Conservation (phyloP, 2,329 filamentous ascomycete genomes). For the Zalaria sp. region DNA sequence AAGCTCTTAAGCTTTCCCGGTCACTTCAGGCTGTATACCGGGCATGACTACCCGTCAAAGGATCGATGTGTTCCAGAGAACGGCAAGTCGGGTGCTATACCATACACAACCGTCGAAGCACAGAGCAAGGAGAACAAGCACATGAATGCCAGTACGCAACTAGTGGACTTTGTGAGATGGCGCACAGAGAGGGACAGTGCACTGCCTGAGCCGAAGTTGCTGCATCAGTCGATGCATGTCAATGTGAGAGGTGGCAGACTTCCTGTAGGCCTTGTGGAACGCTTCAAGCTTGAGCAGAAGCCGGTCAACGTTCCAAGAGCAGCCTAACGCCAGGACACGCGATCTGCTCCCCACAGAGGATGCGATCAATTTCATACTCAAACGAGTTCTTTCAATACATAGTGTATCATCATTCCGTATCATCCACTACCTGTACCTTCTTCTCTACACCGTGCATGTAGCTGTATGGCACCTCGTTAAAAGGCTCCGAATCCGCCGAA, state of each 20-base stretch:
- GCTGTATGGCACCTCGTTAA: too few relatives aligned
- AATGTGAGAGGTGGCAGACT: constrained; percentile 1
- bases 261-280: background rate
- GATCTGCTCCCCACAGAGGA: too few relatives aligned
- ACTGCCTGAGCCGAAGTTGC: constrained; percentile 18
- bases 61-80: constrained; percentile 4
- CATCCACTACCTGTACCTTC: too few relatives aligned
- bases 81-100: constrained; percentile 8
- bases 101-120: constrained; percentile 20
- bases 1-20: constrained; percentile 16
- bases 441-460: too few relatives aligned
- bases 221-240: constrained; percentile 23
- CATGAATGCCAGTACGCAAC: constrained; percentile 11
- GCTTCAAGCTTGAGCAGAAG: too few relatives aligned
- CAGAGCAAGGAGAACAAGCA: constrained; percentile 23
- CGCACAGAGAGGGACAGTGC: constrained; percentile 17
- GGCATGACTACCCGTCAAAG: constrained; percentile 20
- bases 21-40: constrained; percentile 18
- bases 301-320: too few relatives aligned
- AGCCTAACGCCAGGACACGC: too few relatives aligned
- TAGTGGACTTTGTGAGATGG: constrained; percentile 20
- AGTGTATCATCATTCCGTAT: too few relatives aligned
- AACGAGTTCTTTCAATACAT: too few relatives aligned
- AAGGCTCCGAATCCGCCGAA: too few relatives aligned
- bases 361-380: too few relatives aligned